These are phyloP conservation scores for Mycocentrospora acerina DNA, from an alignment of 2,329 filamentous ascomycete genomes.

Conservation along the genomic window DNA sequence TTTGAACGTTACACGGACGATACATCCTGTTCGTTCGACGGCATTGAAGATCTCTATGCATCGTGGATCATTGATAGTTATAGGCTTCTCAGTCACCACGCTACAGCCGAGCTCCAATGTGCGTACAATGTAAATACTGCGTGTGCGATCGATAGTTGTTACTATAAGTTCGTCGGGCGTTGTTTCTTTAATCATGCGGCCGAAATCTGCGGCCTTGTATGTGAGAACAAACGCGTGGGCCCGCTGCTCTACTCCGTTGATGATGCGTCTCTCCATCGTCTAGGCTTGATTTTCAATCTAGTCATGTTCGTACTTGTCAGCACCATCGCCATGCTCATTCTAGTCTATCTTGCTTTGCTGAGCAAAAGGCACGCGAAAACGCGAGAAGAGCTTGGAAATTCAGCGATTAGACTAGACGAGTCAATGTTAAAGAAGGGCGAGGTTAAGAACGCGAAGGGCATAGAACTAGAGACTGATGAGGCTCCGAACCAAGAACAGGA, in stretches of 20 bases:
- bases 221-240: slow-evolving; percentile 53
- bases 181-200: slow-evolving; percentile 59
- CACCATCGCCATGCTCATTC: slow-evolving; percentile 29
- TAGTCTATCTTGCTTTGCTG: slow-evolving; percentile 33
- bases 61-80: slow-evolving; percentile 62
- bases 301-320: slow-evolving; percentile 38
- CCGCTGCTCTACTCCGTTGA: slow-evolving; percentile 39
- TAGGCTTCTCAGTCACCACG: slow-evolving; percentile 65
- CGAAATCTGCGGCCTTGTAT: slow-evolving; percentile 58
- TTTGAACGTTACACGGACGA: slow-evolving; percentile 63
- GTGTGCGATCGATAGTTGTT: slow-evolving; percentile 64
- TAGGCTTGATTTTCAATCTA: slow-evolving; percentile 36
- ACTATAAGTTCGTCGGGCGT: slow-evolving; percentile 63
- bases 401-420: slow-evolving; percentile 30
- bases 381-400: slow-evolving; percentile 35
- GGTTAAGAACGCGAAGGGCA: slow-evolving; percentile 10
- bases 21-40: slow-evolving; percentile 52
- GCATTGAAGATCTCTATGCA: slow-evolving; percentile 58
- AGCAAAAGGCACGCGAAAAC: slow-evolving; percentile 34
- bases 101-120: slow-evolving; percentile 61
- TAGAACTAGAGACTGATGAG: slow-evolving; percentile 11
- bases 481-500: slow-evolving; percentile 8
- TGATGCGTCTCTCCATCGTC: slow-evolving; percentile 38
- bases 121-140: slow-evolving; percentile 61
- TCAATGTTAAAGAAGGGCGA: slow-evolving; percentile 36